A percentile compares a stretch with the other conserved stretches of the same genome.
Conservation (phyloP, 768 basidiomycete genomes). For the Lanmaoa pseudosensibilis region DNA sequence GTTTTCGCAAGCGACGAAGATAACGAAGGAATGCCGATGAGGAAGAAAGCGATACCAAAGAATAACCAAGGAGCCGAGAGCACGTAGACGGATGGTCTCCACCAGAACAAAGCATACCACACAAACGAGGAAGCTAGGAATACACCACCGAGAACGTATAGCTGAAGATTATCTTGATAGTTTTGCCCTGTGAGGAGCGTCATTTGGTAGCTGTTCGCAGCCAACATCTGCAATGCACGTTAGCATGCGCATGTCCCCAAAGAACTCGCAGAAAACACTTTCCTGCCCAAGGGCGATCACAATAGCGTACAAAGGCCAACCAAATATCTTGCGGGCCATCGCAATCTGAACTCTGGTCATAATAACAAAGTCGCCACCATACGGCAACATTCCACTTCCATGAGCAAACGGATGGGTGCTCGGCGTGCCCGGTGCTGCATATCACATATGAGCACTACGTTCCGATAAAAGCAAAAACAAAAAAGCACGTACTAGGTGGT, state of each 20-base stretch:
- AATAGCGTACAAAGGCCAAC: constrained; percentile 92
- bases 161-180: constrained; percentile 74
- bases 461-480: constrained; percentile 11
- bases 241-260: neutral
- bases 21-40: constrained; percentile 86
- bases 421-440: constrained; percentile 42
- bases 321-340: constrained; percentile 73
- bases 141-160: constrained; percentile 88
- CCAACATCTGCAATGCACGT: constrained; percentile 58
- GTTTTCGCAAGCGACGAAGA: constrained; percentile 54
- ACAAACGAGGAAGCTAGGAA: constrained; percentile 83
- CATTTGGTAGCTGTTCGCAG: constrained; percentile 93
- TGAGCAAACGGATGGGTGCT: constrained; percentile 50
- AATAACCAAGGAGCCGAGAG: constrained; percentile 88
- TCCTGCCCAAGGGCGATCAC: constrained; percentile 84
- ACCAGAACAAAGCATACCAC: constrained; percentile 89
- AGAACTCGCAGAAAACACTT: constrained; percentile 16
- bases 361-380: constrained; percentile 62
- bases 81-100: constrained; percentile 85
- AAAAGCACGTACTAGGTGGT: constrained; percentile 62
- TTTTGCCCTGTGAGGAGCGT: constrained; percentile 86
- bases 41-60: constrained; percentile 87
- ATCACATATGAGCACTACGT: neutral
- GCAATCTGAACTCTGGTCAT: constrained; percentile 86
- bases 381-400: constrained; percentile 45